A percentile compares a stretch with the other conserved stretches of the same genome.
Conservation (phyloP, 768 basidiomycete species). For the Clitopilus passeckerianus region DNA sequence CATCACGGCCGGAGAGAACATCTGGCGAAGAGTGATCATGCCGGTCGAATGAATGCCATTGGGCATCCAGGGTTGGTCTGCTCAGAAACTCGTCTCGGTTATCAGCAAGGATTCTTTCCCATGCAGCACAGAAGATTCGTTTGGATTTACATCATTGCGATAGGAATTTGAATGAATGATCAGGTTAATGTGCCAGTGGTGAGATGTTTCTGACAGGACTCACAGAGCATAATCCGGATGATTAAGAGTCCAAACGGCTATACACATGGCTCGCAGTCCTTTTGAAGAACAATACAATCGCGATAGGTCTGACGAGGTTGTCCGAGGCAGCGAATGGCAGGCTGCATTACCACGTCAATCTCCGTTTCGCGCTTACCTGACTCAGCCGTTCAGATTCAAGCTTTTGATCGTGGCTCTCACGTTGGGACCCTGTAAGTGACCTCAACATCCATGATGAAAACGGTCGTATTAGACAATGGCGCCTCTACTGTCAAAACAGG, state of each 20-base stretch:
- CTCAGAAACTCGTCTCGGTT: slow-evolving; percentile 75
- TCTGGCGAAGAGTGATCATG: slow-evolving; percentile 18
- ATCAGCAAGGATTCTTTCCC: slow-evolving; percentile 59
- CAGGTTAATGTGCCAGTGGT: not conserved
- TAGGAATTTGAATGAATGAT: not conserved
- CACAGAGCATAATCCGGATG: slow-evolving; percentile 79
- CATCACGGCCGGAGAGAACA: slow-evolving; percentile 74
- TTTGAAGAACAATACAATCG: not conserved
- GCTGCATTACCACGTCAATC: not conserved
- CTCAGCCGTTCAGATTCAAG: not conserved
- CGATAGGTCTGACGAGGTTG: not conserved
- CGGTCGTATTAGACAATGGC: slow-evolving; percentile 82
- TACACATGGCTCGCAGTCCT: slow-evolving; percentile 53
- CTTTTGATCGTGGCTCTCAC: not conserved
- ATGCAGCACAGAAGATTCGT: slow-evolving; percentile 4
- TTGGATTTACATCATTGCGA: slow-evolving; percentile 1
- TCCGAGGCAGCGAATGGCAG: not conserved
- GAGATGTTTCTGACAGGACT: slow-evolving; percentile 22
- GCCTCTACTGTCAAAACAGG: slow-evolving; percentile 80
- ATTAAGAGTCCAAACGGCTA: slow-evolving; percentile 72
- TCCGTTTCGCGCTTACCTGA: not conserved
- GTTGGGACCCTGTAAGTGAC: not conserved
- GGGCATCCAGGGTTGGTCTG: slow-evolving; percentile 61
- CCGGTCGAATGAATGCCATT: slow-evolving; percentile 61
- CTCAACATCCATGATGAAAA: slow-evolving; percentile 5